Evolutionary conservation across 2,329 filamentous ascomycete genomes (phyloP), one percentile per base, ranked within the genome.

Genomic region (Leptosphaerulina australis): DNA sequence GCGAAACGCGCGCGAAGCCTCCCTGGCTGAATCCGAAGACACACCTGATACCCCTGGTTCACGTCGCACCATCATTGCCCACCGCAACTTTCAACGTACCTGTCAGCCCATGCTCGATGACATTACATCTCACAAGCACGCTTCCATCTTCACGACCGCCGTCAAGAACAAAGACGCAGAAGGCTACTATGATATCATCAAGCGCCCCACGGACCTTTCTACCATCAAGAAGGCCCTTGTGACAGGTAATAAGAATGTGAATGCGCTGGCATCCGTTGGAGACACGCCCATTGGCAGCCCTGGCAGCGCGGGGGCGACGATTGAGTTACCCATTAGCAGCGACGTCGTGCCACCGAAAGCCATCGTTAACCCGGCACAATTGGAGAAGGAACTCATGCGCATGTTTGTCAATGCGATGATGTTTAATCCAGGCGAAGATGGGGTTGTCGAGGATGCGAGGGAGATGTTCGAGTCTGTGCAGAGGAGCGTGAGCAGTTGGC

Each of bases 341-440:
- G 90, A 97, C 49, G 79, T 96, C 20, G 81, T 93, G 2, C 90
- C 93, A 2, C 93, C 94, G 0, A 90, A 86, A 62, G 90, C 87
- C 15, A 96, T 97, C 63, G 90, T 97, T 72, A 97, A 97, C 72
- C 92, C 89, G 40, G 85, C 88, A 1, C 94, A 97, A 70, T 81
- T 97, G 12, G 93, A 97, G 73, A 90, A 91, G 59, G 93, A 97
- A 71, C 78, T 97, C 9, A 90, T 95, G 63, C 89, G 95, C 63
- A 97, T 97, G 90, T 96, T 97, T 71, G 91, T 91, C 60, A 97
- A 97, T 66, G 93, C 94, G 14, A 88, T 97, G 73, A 97, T 99
- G 94, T 99, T 96, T 78, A 97, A 97, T 63, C 86, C 89, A 0
- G 90, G 96, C 55, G 91, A 96, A 72, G 90, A 93, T 28, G 90